Percentiles rank a stretch among this genome's conserved stretches.
Evolutionary conservation across 768 basidiomycete species (phyloP).

Genomic region (Hericium erinaceus): DNA sequence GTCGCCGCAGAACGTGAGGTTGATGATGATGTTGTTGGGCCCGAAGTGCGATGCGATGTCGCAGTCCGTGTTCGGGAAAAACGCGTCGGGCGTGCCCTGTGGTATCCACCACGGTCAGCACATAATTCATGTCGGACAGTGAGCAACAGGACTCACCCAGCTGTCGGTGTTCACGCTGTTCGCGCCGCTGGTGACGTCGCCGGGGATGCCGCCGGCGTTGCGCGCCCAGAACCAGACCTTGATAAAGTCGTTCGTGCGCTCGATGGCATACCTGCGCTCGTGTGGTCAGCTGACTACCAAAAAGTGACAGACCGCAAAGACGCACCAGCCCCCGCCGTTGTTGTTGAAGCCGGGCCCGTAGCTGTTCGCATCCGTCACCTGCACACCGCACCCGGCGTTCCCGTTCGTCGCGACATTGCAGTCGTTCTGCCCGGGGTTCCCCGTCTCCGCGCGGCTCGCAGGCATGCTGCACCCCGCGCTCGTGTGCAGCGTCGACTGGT

Average conservation of each 20-base stretch:
- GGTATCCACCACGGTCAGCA: not conserved
- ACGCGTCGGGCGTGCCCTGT: slow-evolving; percentile 50
- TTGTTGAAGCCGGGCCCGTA: slow-evolving; percentile 52
- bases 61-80: slow-evolving; percentile 53
- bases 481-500: slow-evolving; percentile 50
- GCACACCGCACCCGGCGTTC: slow-evolving; percentile 52
- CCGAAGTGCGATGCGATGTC: slow-evolving; percentile 45
- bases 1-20: slow-evolving; percentile 49
- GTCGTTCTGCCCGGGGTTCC: slow-evolving; percentile 35
- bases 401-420: slow-evolving; percentile 39
- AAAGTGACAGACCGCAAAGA: not conserved
- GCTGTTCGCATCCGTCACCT: slow-evolving; percentile 27
- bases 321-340: slow-evolving; percentile 55
- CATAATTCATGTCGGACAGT: too few species aligned
- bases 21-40: slow-evolving; percentile 56
- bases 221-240: slow-evolving; percentile 70
- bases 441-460: slow-evolving; percentile 31
- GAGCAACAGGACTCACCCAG: slow-evolving; percentile 33
- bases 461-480: slow-evolving; percentile 49
- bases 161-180: slow-evolving; percentile 34
- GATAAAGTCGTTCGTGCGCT: slow-evolving; percentile 46
- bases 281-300: not conserved
- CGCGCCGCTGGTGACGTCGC: slow-evolving; percentile 35
- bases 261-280: slow-evolving; percentile 46
- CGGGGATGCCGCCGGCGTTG: slow-evolving; percentile 31